These are phyloP conservation scores for Podosphaera fusca DNA, from an alignment of 2,329 filamentous ascomycete genomes.

Conservation along the genomic window DNA sequence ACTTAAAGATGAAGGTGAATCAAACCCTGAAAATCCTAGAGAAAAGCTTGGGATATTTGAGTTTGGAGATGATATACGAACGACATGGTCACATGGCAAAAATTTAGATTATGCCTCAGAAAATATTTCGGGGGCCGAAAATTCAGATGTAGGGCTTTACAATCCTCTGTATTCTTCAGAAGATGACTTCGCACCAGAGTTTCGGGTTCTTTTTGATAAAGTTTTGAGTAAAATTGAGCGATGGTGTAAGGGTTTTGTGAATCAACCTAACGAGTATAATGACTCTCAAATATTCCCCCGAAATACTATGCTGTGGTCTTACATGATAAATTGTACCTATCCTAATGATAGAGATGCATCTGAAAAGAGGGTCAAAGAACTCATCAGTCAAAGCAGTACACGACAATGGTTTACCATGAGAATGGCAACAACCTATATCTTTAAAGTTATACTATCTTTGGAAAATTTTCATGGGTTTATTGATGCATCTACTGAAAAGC, in stretches of 20 bases:
- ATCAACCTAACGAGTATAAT: conserved; percentile 6
- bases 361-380: conserved; percentile 13
- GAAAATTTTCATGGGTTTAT: conserved; percentile 17
- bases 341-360: conserved; percentile 14
- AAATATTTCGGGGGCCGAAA: background rate
- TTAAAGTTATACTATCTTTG: conserved; percentile 16
- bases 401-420: conserved; percentile 19
- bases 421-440: conserved; percentile 18
- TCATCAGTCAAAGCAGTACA: conserved; percentile 15
- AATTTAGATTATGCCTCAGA: too few relatives aligned
- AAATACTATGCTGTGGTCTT: conserved; percentile 17
- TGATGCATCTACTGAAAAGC: conserved; percentile 7
- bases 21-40: too few relatives aligned
- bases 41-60: too few relatives aligned
- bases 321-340: conserved; percentile 17
- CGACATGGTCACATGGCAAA: too few relatives aligned
- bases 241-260: conserved; percentile 13
- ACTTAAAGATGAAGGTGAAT: too few relatives aligned
- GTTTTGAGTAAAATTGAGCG: conserved; percentile 10
- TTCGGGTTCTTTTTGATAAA: conserved; percentile 4
- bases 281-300: conserved; percentile 9
- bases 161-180: background rate
- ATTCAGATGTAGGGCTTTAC: background rate
- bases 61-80: too few relatives aligned
- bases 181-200: conserved; percentile 4